These are phyloP conservation scores for Penicillium sp. DNA, from an alignment of 2,329 filamentous ascomycete genomes.

Conservation along the genomic window DNA sequence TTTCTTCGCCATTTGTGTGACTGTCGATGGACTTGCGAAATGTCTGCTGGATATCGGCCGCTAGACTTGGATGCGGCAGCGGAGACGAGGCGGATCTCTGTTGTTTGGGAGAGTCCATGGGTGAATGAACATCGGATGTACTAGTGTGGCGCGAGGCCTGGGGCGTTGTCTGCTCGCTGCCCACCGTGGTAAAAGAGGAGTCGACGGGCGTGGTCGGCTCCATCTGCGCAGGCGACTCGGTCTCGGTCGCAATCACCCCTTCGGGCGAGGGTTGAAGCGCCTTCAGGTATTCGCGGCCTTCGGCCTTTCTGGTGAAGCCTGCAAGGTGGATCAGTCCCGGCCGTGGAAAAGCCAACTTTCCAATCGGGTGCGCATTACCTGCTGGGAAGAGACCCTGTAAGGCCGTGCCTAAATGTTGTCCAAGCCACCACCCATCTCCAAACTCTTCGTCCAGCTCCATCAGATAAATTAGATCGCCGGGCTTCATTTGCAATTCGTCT, in stretches of 20 bases:
- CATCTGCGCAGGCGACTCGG: slow-evolving; percentile 14
- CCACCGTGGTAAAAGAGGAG: slow-evolving; percentile 25
- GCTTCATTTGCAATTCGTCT: slow-evolving; percentile 84
- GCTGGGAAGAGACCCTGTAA: slow-evolving; percentile 50
- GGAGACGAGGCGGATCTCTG: slow-evolving; percentile 39
- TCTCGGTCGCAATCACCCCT: slow-evolving; percentile 9
- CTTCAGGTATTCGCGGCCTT: slow-evolving; percentile 12
- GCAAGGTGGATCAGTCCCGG: slow-evolving; percentile 3
- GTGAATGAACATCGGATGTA: slow-evolving; percentile 28
- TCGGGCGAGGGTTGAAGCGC: slow-evolving; percentile 7
- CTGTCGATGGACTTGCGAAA: slow-evolving; percentile 49
- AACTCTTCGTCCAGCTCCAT: slow-evolving; percentile 66
- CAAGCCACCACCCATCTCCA: slow-evolving; percentile 64
- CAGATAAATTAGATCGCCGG: slow-evolving; percentile 65
- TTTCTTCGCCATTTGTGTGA: slow-evolving; percentile 56
- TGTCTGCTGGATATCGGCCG: slow-evolving; percentile 43
- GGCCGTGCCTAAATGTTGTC: slow-evolving; percentile 44
- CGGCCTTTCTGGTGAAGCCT: slow-evolving; percentile 24
- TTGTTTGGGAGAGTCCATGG: slow-evolving; percentile 26
- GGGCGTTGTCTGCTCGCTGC: slow-evolving; percentile 39
- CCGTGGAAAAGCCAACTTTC: not conserved
- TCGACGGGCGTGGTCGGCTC: slow-evolving; percentile 17
- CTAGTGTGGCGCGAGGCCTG: slow-evolving; percentile 42
- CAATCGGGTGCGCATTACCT: slow-evolving; percentile 33
- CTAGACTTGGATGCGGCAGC: slow-evolving; percentile 34